phyloP scores from a whole-genome alignment of 2,329 filamentous ascomycete genomes.

The Penicillium sp. region DNA sequence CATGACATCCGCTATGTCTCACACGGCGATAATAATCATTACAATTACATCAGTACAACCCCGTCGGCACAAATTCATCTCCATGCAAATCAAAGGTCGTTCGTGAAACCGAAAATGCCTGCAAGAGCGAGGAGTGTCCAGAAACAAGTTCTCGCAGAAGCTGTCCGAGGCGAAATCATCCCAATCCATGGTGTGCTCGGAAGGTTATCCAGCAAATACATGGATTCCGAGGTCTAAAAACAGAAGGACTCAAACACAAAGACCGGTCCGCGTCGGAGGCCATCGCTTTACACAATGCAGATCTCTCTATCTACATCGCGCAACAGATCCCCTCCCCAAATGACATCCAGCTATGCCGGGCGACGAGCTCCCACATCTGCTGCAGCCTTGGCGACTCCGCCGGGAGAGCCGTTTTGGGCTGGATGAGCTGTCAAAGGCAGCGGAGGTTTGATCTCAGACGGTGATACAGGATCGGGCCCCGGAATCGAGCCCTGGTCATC shows the following conservation, averaged over 20 bases:
- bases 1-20: slow-evolving; percentile 13
- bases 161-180: too few relatives aligned
- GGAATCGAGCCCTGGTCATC: slow-evolving; percentile 42
- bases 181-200: slow-evolving; percentile 1
- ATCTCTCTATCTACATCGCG: neutral
- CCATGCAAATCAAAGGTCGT: slow-evolving; percentile 7
- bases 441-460: slow-evolving; percentile 64
- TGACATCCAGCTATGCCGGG: slow-evolving; percentile 14
- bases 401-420: slow-evolving; percentile 15
- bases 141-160: slow-evolving; percentile 15
- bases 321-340: too few relatives aligned
- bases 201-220: slow-evolving; percentile 2
- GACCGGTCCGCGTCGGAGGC: neutral
- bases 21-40: slow-evolving; percentile 11
- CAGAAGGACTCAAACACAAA: neutral
- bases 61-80: neutral
- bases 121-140: slow-evolving; percentile 20
- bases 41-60: slow-evolving; percentile 14
- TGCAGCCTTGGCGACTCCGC: slow-evolving; percentile 18
- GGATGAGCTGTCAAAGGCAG: slow-evolving; percentile 55
- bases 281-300: too few relatives aligned
- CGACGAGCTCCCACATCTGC: slow-evolving; percentile 27
- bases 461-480: slow-evolving; percentile 32
- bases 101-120: slow-evolving; percentile 14
- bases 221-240: too few relatives aligned